Evolutionary conservation across 306 rosid genomes (phyloP), one percentile per base, ranked within the genome.

Genomic region (Glycine soja): DNA sequence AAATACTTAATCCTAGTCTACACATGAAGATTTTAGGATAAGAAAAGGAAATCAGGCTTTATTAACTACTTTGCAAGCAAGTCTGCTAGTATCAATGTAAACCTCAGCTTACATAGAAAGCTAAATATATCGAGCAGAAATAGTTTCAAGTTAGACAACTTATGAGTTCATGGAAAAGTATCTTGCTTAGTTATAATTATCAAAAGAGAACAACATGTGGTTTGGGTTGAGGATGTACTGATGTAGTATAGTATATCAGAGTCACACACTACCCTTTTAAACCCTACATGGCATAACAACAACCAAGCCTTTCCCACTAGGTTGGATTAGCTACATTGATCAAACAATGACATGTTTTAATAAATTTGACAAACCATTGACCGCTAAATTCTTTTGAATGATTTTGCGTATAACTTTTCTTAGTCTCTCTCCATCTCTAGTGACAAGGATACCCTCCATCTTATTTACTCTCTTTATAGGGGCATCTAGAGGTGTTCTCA

Each of bases 91-190:
- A n/a, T n/a, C n/a, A n/a, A n/a, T n/a, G n/a, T n/a, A n/a, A n/a
- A n/a, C n/a, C n/a, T n/a, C n/a, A n/a, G n/a, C n/a, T n/a, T n/a
- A n/a, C 46, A 8, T 0, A 3, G 34, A 78, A 59, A 62, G 52
- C 51, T 42, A 24, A 69, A 40, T n/a, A 45, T 15, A 74, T 59
- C 52, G 75, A 70, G 34, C 19, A 50, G 38, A 42, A 65, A 36
- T 45, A 43, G 15, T 72, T 64, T 65, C 34, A 63, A 54, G 59
- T 53, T 65, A 13, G 59, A 82, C 52, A 56, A n/a, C 61, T 67
- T 52, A 52, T 38, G 67, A 52, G 77, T 72, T 72, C 57, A 34
- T 47, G 51, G 62, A 46, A 53, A 58, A 54, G 45, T 62, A n/a
- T 74, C 74, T 50, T 45, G 66, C 52, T 46, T 70, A 6, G 58